Evolutionary conservation across 768 basidiomycete genomes (phyloP).

Genomic region (Pleurotus cornucopiae): DNA sequence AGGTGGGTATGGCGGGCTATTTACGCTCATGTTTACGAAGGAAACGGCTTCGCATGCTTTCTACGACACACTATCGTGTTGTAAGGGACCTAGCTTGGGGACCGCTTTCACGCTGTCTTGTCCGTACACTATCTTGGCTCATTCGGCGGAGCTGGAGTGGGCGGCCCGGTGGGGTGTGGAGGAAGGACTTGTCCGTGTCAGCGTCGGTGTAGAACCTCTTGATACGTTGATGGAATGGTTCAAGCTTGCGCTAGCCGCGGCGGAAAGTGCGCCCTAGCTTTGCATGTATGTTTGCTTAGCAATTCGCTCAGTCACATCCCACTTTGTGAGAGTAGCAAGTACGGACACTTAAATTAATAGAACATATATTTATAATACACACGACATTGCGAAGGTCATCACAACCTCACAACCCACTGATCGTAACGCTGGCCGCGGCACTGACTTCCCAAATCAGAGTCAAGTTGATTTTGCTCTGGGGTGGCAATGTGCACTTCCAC

Average conservation of each 20-base stretch:
- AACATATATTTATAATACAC: too few relatives aligned
- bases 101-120: slow-evolving; percentile 96
- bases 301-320: too few relatives aligned
- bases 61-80: slow-evolving; percentile 77
- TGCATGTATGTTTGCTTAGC: too few relatives aligned
- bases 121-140: slow-evolving; percentile 90
- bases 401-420: neutral
- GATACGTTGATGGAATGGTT: slow-evolving; percentile 56
- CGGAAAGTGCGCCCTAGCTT: slow-evolving; percentile 36
- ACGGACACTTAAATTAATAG: too few relatives aligned
- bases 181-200: slow-evolving; percentile 76
- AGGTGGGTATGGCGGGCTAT: slow-evolving; percentile 81
- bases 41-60: slow-evolving; percentile 67
- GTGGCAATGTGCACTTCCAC: neutral
- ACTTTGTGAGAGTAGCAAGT: too few relatives aligned
- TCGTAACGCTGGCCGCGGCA: neutral
- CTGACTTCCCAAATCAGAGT: slow-evolving; percentile 7
- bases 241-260: slow-evolving; percentile 62
- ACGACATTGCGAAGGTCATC: too few relatives aligned
- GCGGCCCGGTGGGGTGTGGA: slow-evolving; percentile 86
- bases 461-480: neutral
- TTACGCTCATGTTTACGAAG: slow-evolving; percentile 81
- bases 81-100: slow-evolving; percentile 89
- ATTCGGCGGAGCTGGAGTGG: slow-evolving; percentile 89
- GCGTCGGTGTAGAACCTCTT: slow-evolving; percentile 84